Evolutionary conservation across 108 stramenopile species (phyloP).

Genomic region (Pseudonitzschia pungens): DNA sequence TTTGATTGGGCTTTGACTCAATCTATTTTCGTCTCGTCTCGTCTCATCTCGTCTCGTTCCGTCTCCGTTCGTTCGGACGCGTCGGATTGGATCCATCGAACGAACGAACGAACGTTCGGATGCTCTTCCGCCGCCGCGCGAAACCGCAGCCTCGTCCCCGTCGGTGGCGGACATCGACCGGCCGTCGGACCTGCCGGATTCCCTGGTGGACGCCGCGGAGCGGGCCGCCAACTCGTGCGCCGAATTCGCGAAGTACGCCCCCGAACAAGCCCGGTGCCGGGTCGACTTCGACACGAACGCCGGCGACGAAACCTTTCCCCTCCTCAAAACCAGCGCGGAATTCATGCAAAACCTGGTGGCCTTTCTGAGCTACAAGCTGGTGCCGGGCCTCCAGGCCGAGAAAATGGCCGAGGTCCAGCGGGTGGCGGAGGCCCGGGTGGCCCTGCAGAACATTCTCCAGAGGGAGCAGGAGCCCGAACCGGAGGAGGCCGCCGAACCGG

Average conservation of each 20-base stretch:
- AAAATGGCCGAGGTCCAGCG: conserved; percentile 59
- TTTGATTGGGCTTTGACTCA: neutral
- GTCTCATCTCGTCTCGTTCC: neutral
- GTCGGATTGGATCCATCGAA: no score
- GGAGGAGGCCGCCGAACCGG: conserved; percentile 22
- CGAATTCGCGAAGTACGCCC: conserved; percentile 33
- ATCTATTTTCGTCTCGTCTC: neutral
- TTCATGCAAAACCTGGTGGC: conserved; percentile 86
- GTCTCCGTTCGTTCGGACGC: no score
- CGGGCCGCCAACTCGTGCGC: conserved; percentile 63
- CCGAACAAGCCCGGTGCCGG: conserved; percentile 62
- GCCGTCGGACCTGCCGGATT: conserved; percentile 82
- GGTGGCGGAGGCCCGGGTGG: conserved; percentile 56
- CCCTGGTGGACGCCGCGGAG: conserved; percentile 66
- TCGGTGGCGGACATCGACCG: neutral
- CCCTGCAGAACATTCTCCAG: conserved; percentile 37
- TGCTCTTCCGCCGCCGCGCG: no score
- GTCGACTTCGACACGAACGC: conserved; percentile 92
- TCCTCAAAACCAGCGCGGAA: conserved; percentile 79
- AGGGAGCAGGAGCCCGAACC: neutral
- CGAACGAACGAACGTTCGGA: no score
- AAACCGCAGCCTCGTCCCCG: no score
- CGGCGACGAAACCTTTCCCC: conserved; percentile 91
- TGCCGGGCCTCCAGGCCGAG: conserved; percentile 62
- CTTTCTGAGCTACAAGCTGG: conserved; percentile 60